A percentile compares a stretch with the other conserved stretches of the same genome.
These are phyloP conservation scores for Chrysoporthe austroafricana DNA, from an alignment of 2,329 filamentous ascomycete genomes.

Conservation along the genomic window DNA sequence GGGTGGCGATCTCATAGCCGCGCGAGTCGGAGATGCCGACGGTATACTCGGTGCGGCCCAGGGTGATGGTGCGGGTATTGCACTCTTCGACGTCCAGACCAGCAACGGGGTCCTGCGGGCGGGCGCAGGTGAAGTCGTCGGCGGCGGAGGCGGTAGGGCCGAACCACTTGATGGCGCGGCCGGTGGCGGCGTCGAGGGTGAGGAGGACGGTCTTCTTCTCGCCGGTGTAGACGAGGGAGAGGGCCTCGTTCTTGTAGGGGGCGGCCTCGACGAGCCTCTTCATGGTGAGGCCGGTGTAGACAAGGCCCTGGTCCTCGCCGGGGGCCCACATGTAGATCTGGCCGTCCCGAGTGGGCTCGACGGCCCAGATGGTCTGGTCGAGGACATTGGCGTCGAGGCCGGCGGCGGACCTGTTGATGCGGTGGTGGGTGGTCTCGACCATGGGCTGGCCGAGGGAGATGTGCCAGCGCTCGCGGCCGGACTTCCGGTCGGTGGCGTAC, in stretches of 20 bases:
- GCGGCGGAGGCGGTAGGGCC: conserved; percentile 72
- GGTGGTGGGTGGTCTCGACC: conserved; percentile 86
- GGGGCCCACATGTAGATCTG: conserved; percentile 86
- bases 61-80: conserved; percentile 76
- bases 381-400: conserved; percentile 66
- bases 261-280: conserved; percentile 87
- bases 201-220: conserved; percentile 90
- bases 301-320: conserved; percentile 61
- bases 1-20: conserved; percentile 78
- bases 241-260: conserved; percentile 75
- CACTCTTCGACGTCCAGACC: conserved; percentile 76
- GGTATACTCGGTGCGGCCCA: conserved; percentile 88
- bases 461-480: conserved; percentile 83
- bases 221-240: conserved; percentile 84
- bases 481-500: conserved; percentile 87
- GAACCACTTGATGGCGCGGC: conserved; percentile 81
- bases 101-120: conserved; percentile 68
- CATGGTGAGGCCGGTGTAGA: conserved; percentile 73
- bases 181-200: conserved; percentile 85
- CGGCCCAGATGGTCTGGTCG: conserved; percentile 91
- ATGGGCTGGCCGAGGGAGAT: conserved; percentile 83
- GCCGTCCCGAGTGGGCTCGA: conserved; percentile 88
- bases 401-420: conserved; percentile 66
- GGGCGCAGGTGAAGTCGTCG: conserved; percentile 74
- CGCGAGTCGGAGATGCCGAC: conserved; percentile 80